These are phyloP conservation scores for Pharnaceum exiguum DNA, from an alignment of 148 eudicot species.

Conservation along the genomic window DNA sequence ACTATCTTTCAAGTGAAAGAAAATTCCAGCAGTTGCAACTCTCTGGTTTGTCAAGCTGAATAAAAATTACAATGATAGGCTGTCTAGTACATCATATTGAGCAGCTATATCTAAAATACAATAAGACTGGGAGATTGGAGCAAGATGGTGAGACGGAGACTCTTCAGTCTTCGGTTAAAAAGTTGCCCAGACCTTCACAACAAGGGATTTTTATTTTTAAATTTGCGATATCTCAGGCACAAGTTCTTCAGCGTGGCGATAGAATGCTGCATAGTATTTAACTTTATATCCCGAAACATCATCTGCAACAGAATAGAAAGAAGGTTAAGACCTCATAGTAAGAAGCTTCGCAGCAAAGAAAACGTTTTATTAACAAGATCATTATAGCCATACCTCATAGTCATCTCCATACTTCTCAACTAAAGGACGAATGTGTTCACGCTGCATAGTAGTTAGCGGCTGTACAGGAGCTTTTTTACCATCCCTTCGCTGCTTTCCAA, in stretches of 20 bases:
- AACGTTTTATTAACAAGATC: neutral
- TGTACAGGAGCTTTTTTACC: slow-evolving; percentile 66
- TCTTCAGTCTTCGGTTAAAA: slow-evolving; percentile 1
- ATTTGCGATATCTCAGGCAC: slow-evolving; percentile 62
- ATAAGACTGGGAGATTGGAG: neutral
- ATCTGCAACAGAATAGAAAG: slow-evolving; percentile 39
- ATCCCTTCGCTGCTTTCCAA: slow-evolving; percentile 83
- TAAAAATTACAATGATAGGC: too few species aligned
- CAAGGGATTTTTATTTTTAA: slow-evolving; percentile 71
- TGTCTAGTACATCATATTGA: too few species aligned
- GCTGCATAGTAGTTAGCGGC: slow-evolving; percentile 80
- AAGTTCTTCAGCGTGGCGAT: slow-evolving; percentile 74
- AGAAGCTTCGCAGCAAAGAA: slow-evolving; percentile 2
- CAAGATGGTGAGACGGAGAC: neutral
- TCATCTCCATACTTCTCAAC: slow-evolving; percentile 81
- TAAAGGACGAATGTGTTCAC: slow-evolving; percentile 43
- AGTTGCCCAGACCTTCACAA: slow-evolving; percentile 30
- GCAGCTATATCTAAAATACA: too few species aligned
- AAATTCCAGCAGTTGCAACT: too few species aligned
- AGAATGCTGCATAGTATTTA: slow-evolving; percentile 87
- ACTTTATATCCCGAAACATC: slow-evolving; percentile 85
- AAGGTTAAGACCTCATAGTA: slow-evolving; percentile 9
- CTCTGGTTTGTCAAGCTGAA: too few species aligned
- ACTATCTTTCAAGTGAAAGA: too few species aligned
- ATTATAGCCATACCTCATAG: slow-evolving; percentile 53